phyloP scores from a whole-genome alignment of 1,284 basidiomycete genomes.

The Ceratobasidium sp. region DNA sequence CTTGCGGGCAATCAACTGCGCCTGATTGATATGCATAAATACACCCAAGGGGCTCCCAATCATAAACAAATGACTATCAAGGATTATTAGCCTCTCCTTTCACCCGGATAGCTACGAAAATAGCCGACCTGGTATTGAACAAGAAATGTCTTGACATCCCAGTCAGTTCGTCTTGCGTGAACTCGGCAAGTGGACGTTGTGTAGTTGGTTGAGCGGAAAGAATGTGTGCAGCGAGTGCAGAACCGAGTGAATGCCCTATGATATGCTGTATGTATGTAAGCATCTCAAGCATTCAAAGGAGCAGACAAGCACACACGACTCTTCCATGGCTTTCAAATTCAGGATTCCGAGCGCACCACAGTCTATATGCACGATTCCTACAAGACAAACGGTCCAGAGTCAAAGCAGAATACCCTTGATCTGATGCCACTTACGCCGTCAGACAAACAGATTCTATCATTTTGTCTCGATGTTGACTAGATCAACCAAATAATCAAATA shows the following conservation, averaged over 20 bases:
- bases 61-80: slow-evolving; percentile 57
- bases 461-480: slow-evolving; percentile 55
- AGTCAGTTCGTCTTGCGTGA: slow-evolving; percentile 46
- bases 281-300: too few species aligned
- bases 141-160: slow-evolving; percentile 53
- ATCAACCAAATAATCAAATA: slow-evolving; percentile 29
- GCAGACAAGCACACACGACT: slow-evolving; percentile 47
- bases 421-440: neutral
- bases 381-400: neutral
- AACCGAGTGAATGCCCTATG: slow-evolving; percentile 57
- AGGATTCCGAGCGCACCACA: slow-evolving; percentile 61
- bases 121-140: slow-evolving; percentile 51
- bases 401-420: neutral
- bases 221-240: slow-evolving; percentile 59
- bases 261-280: slow-evolving; percentile 46
- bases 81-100: too few species aligned
- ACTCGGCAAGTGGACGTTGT: slow-evolving; percentile 52
- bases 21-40: slow-evolving; percentile 60
- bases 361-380: slow-evolving; percentile 55
- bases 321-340: slow-evolving; percentile 55
- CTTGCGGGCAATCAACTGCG: slow-evolving; percentile 60
- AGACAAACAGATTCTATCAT: slow-evolving; percentile 51
- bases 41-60: slow-evolving; percentile 60
- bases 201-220: slow-evolving; percentile 60
- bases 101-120: too few species aligned